Conservation (phyloP, 768 basidiomycete genomes). For the Trametopsis cervina region DNA sequence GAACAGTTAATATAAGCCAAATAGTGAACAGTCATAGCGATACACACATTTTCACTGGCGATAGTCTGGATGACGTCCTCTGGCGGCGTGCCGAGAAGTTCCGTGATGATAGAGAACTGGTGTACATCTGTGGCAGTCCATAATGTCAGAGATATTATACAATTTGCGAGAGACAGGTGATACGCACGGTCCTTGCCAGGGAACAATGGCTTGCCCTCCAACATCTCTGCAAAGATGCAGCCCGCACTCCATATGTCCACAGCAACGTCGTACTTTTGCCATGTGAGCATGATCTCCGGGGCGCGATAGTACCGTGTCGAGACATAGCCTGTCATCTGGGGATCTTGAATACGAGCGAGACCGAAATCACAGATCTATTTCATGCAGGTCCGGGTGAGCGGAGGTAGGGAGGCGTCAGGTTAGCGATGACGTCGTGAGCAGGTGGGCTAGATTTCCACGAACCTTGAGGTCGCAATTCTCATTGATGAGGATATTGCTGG, state of each 20-base stretch:
- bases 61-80: slow-evolving; percentile 99
- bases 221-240: slow-evolving; percentile 99
- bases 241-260: slow-evolving; percentile 99
- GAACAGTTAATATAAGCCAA: not conserved
- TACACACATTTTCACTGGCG: slow-evolving; percentile 87
- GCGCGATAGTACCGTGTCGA: slow-evolving; percentile 99
- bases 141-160: slow-evolving; percentile 4
- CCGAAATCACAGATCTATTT: slow-evolving; percentile 98
- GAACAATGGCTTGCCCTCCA: slow-evolving; percentile 97
- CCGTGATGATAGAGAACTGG: slow-evolving; percentile 99
- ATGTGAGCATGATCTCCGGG: slow-evolving; percentile 99
- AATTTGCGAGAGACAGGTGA: not conserved
- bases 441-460: slow-evolving; percentile 10
- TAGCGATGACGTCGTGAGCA: slow-evolving; percentile 12
- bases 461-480: slow-evolving; percentile 99
- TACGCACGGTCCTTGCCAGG: slow-evolving; percentile 99
- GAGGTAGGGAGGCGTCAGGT: slow-evolving; percentile 4
- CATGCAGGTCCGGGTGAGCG: too few species aligned
- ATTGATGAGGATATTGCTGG: slow-evolving; percentile 98
- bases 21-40: slow-evolving; percentile 9
- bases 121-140: slow-evolving; percentile 73
- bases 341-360: slow-evolving; percentile 96
- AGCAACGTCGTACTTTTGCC: slow-evolving; percentile 99
- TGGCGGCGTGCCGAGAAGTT: slow-evolving; percentile 95
- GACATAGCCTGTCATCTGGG: slow-evolving; percentile 99